phyloP scores from a whole-genome alignment of 179 eudicot species.

The Silene noctiflora region DNA sequence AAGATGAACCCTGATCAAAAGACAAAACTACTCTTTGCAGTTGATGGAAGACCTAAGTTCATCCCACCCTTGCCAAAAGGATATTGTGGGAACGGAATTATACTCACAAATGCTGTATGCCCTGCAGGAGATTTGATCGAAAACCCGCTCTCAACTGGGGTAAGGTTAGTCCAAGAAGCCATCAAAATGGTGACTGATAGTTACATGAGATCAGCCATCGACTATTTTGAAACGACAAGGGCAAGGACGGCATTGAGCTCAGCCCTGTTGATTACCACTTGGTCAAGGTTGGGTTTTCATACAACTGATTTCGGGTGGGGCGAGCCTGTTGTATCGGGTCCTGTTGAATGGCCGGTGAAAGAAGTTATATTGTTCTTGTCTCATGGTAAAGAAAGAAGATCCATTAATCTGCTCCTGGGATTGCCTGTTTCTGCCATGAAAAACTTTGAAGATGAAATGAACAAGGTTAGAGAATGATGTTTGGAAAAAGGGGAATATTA shows the following conservation, averaged over 20 bases:
- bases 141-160: slow-evolving; percentile 39
- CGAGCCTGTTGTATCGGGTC: slow-evolving; percentile 40
- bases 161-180: slow-evolving; percentile 43
- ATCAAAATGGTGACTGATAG: slow-evolving; percentile 39
- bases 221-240: slow-evolving; percentile 42
- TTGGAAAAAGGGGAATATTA: no score
- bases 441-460: slow-evolving; percentile 28
- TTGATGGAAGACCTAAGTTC: slow-evolving; percentile 46
- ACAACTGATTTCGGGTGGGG: slow-evolving; percentile 64
- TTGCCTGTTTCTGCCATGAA: slow-evolving; percentile 42
- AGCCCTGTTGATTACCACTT: slow-evolving; percentile 44
- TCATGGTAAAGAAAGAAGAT: slow-evolving; percentile 36
- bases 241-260: slow-evolving; percentile 43
- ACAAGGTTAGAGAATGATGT: slow-evolving; percentile 16
- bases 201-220: slow-evolving; percentile 49
- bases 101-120: slow-evolving; percentile 41
- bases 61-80: slow-evolving; percentile 47
- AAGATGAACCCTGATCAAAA: slow-evolving; percentile 39
- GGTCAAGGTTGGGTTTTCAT: slow-evolving; percentile 49
- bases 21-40: slow-evolving; percentile 48
- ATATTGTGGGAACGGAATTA: slow-evolving; percentile 54
- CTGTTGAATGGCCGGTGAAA: slow-evolving; percentile 49
- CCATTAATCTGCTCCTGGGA: slow-evolving; percentile 39
- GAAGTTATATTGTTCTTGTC: slow-evolving; percentile 46
- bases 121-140: slow-evolving; percentile 40